Percentiles rank a stretch among this genome's conserved stretches.
These are phyloP conservation scores for Kwoniella dendrophila DNA, from an alignment of 768 basidiomycete species.

Conservation along the genomic window DNA sequence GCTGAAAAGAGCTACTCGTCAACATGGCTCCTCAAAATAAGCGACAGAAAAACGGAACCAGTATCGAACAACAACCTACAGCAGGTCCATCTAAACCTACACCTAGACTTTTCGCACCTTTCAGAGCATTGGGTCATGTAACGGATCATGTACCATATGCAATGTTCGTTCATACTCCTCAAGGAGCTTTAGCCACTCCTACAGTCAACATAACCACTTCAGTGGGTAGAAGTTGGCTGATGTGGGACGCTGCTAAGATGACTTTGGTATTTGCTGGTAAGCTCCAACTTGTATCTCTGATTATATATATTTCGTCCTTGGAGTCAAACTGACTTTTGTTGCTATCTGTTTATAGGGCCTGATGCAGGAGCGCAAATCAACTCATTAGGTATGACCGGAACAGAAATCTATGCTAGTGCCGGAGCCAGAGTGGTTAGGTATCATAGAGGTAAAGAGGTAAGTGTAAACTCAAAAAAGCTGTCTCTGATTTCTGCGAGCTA, in stretches of 20 bases:
- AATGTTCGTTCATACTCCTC: constrained; percentile 78
- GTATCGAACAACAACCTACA: constrained; percentile 16
- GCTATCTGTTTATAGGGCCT: constrained; percentile 65
- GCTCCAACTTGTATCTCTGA: too few species aligned
- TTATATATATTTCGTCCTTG: too few species aligned
- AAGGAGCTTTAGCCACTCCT: constrained; percentile 81
- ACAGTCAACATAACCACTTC: constrained; percentile 82
- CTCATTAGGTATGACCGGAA: constrained; percentile 76
- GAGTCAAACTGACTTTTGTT: constrained; percentile 1
- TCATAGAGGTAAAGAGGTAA: constrained; percentile 82
- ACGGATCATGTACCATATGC: constrained; percentile 89
- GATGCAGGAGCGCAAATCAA: constrained; percentile 74
- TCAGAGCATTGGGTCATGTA: constrained; percentile 90
- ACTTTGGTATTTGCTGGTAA: constrained; percentile 86
- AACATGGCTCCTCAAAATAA: constrained; percentile 19
- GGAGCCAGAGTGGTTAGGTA: constrained; percentile 74
- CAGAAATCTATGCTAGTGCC: constrained; percentile 79
- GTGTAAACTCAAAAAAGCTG: constrained; percentile 2
- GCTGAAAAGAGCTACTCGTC: neutral
- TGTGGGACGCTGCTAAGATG: constrained; percentile 97
- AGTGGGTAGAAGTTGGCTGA: constrained; percentile 84
- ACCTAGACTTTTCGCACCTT: constrained; percentile 75
- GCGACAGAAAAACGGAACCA: constrained; percentile 14
- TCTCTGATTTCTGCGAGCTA: too few species aligned
- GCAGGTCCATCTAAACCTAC: constrained; percentile 28